These are phyloP conservation scores for Raphanus sativus DNA, from an alignment of 345 rosid species.

Conservation along the genomic window DNA sequence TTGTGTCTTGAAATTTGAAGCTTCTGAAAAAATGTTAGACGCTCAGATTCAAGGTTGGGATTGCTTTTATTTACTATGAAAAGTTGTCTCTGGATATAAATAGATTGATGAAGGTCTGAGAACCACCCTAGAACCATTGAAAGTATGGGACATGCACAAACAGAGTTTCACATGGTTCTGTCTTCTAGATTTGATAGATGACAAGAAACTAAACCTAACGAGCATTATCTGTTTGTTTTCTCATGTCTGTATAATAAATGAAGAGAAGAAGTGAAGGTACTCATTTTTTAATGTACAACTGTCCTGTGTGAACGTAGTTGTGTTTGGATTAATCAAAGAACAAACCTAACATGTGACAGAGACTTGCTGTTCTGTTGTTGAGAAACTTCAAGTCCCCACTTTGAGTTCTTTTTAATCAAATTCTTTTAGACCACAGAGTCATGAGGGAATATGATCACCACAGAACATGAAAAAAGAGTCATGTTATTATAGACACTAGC, in stretches of 20 bases:
- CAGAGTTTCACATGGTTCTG: not conserved
- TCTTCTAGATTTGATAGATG: not conserved
- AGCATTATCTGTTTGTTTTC: not conserved
- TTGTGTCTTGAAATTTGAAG: too few species aligned
- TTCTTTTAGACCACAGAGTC: not conserved
- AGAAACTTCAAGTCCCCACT: constrained; percentile 31
- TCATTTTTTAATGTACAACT: not conserved
- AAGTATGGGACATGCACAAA: not conserved
- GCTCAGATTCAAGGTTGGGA: too few species aligned
- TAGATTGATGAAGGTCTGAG: not conserved
- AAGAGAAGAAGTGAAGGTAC: not conserved
- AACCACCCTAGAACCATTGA: not conserved
- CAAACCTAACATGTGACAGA: not conserved
- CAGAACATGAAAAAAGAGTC: constrained; percentile 19
- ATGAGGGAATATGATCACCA: constrained; percentile 2
- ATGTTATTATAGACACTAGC: constrained; percentile 9
- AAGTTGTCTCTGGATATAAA: not conserved
- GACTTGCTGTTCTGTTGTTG: constrained; percentile 20
- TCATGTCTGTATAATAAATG: not conserved
- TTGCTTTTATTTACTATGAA: too few species aligned
- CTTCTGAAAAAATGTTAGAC: too few species aligned
- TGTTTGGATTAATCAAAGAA: not conserved
- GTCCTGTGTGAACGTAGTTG: not conserved
- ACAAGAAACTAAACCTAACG: not conserved
- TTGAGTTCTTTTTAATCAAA: not conserved